Percentiles rank a stretch among this genome's conserved stretches.
phyloP scores from a whole-genome alignment of 2,329 filamentous ascomycete species.

The Aspergillus proliferans region DNA sequence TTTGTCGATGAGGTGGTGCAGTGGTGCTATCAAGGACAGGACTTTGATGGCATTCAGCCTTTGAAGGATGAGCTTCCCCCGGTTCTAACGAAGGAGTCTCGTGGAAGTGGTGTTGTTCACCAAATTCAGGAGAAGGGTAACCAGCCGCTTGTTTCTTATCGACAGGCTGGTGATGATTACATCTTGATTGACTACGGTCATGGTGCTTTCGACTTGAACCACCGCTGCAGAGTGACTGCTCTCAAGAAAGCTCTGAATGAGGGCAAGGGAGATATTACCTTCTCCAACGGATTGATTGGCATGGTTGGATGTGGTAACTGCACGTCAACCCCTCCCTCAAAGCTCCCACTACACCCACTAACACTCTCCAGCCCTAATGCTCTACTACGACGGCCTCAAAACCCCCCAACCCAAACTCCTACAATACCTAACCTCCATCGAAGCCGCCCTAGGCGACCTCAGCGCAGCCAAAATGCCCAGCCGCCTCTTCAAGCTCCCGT shows the following conservation, averaged over 20 bases:
- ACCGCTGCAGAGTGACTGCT: constrained; percentile 50
- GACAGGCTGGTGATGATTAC: constrained; percentile 45
- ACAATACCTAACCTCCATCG: constrained; percentile 29
- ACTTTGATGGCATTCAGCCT: constrained; percentile 27
- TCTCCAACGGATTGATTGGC: constrained; percentile 41
- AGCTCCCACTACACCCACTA: not conserved
- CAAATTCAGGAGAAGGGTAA: constrained; percentile 28
- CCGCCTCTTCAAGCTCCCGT: constrained; percentile 40
- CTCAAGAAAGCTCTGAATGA: constrained; percentile 45
- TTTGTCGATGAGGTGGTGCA: constrained; percentile 42
- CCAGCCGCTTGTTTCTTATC: constrained; percentile 37
- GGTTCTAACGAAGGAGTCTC: constrained; percentile 13
- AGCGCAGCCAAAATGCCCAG: constrained; percentile 37
- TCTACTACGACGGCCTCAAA: constrained; percentile 42
- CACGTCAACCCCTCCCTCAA: constrained; percentile 8
- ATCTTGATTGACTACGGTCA: constrained; percentile 54
- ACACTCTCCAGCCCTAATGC: constrained; percentile 30
- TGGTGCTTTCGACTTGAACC: constrained; percentile 52
- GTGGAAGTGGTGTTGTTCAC: constrained; percentile 28
- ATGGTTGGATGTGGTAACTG: constrained; percentile 47
- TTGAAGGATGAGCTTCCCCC: constrained; percentile 21
- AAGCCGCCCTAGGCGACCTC: constrained; percentile 36
- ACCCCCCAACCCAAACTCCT: constrained; percentile 35
- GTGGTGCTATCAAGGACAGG: constrained; percentile 28
- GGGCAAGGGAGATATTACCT: constrained; percentile 26